Evolutionary conservation across 2,329 filamentous ascomycete genomes (phyloP), one percentile per base, ranked within the genome.

Genomic region (Dendrostoma leiphaemia): DNA sequence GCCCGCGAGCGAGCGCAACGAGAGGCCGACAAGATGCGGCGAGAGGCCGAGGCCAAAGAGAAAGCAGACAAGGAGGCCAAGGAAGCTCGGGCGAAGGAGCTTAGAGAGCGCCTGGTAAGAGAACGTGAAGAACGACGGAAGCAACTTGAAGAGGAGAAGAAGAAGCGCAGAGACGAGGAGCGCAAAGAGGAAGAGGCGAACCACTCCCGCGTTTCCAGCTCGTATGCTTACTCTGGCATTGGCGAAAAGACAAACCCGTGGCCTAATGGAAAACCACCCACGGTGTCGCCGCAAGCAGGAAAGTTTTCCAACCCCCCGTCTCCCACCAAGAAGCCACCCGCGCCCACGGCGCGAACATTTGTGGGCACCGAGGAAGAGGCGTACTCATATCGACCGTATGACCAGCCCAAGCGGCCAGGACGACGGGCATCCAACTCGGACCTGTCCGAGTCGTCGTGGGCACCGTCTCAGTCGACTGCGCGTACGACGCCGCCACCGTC

Each of bases 371-470:
- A 88, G 47, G 84, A 88, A 48, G 83, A 87, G 59, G 76, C 79
- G 3, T 85, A 88, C 68, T 91, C 89, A 1, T 92, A 84, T 70
- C 84, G 89, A 47, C 88, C 90, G 1, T 92, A 92, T 68, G 89
- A 93, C 66, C 80, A 83, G 61, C 81, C 86, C 2, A 84, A 80
- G 64, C 77, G 76, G 50, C 77, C 79, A 17, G 48, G 48, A 26
- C 81, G 83, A 59, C 83, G 81, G 58, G 82, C 82, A 54, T 87
- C 88, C n/a, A 77, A 82, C 17, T 86, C 88, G 26, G 88, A 88
- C 0, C 76, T 87, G 63, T 96, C 91, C 15, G 91, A 96, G 64
- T 89, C 88, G 13, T 96, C 91, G 1, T 97, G 93, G 71, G 88
- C 91, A 2, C 82, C 89, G 1, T 95, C 91, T 9, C 85, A 90